phyloP scores from a whole-genome alignment of 768 basidiomycete species.

The Lepiota venenata region DNA sequence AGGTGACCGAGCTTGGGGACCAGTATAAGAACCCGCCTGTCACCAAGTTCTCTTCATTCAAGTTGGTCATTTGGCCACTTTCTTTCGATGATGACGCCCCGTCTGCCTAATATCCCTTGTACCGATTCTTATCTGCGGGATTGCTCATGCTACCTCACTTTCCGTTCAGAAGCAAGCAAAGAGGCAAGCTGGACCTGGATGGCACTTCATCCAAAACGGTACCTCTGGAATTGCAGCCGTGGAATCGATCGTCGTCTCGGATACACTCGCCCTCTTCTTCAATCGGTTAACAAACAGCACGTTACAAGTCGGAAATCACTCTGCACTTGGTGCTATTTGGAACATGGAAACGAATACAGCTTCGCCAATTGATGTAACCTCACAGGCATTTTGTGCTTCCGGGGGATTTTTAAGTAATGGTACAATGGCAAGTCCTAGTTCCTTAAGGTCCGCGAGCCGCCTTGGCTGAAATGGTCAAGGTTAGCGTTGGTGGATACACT shows the following conservation, averaged over 20 bases:
- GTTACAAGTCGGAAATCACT: conserved; percentile 34
- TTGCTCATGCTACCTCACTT: neutral
- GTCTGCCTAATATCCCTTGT: too few relatives aligned
- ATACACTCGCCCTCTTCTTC: conserved; percentile 25
- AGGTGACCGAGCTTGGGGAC: too few relatives aligned
- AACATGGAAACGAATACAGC: conserved; percentile 36
- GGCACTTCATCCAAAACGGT: conserved; percentile 27
- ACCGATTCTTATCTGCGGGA: neutral
- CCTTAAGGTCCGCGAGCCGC: neutral
- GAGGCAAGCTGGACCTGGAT: conserved; percentile 15
- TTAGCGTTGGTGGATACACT: conserved; percentile 28
- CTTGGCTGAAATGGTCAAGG: conserved; percentile 11
- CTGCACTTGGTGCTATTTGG: conserved; percentile 45
- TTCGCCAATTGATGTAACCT: conserved; percentile 28
- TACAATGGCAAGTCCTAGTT: conserved; percentile 26
- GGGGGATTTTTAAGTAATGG: conserved; percentile 40
- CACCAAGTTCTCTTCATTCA: too few relatives aligned
- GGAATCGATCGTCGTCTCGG: conserved; percentile 27
- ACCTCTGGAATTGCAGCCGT: conserved; percentile 25
- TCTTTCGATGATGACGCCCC: too few relatives aligned
- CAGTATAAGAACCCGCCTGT: too few relatives aligned
- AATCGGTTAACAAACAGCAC: conserved; percentile 33
- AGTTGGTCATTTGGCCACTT: too few relatives aligned
- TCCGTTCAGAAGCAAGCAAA: neutral
- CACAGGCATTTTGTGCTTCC: conserved; percentile 42